Conservation (phyloP, 2,329 filamentous ascomycete genomes). For the Paecilomyces sp. region DNA sequence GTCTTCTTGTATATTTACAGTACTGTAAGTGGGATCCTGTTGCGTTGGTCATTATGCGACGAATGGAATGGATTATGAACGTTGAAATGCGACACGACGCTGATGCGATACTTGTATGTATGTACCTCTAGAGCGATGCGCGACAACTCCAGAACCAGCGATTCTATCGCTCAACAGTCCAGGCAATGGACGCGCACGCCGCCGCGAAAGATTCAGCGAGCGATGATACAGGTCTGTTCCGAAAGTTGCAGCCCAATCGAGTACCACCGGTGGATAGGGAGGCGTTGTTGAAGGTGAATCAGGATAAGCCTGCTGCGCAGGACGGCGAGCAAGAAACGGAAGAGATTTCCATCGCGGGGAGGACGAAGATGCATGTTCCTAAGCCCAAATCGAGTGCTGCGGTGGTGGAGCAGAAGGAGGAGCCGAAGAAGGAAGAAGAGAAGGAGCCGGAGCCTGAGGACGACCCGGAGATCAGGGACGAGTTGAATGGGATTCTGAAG, state of each 20-base stretch:
- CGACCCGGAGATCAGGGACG: slow-evolving; percentile 50
- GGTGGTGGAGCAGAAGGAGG: slow-evolving; percentile 47
- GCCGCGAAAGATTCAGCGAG: slow-evolving; percentile 39
- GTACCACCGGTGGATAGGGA: slow-evolving; percentile 61
- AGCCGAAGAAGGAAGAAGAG: slow-evolving; percentile 53
- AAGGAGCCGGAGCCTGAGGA: slow-evolving; percentile 9
- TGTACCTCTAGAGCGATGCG: slow-evolving; percentile 22
- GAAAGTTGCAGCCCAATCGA: slow-evolving; percentile 63
- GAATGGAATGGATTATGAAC: neutral
- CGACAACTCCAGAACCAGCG: slow-evolving; percentile 33
- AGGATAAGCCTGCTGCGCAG: slow-evolving; percentile 38
- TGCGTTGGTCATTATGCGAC: neutral
- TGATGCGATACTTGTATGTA: neutral
- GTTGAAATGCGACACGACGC: neutral
- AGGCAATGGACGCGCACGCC: slow-evolving; percentile 46
- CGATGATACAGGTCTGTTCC: slow-evolving; percentile 54
- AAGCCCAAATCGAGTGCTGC: slow-evolving; percentile 25
- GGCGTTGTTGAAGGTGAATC: slow-evolving; percentile 52
- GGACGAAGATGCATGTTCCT: slow-evolving; percentile 42
- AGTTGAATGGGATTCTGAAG: slow-evolving; percentile 74
- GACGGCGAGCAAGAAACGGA: slow-evolving; percentile 27
- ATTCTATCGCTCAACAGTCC: slow-evolving; percentile 51
- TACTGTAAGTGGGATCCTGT: slow-evolving; percentile 44
- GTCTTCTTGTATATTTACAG: slow-evolving; percentile 68
- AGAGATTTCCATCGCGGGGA: slow-evolving; percentile 47